phyloP scores from a whole-genome alignment of 176 grass and related monocot species.

The Neostapfia colusana region DNA sequence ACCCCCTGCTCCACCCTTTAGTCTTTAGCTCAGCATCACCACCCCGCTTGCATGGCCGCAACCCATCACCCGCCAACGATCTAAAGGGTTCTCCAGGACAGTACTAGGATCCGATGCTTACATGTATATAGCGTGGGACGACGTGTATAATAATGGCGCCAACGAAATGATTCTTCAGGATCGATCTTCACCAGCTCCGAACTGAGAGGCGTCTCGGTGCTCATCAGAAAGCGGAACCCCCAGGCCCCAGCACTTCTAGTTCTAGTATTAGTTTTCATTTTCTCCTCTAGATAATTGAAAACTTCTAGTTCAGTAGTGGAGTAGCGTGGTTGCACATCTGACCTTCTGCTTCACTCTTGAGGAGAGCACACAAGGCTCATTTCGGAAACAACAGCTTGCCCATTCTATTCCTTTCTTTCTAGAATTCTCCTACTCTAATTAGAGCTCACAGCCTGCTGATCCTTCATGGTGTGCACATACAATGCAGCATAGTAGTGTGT shows the following conservation, averaged over 20 bases:
- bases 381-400: too few relatives aligned
- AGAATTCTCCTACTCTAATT: neutral
- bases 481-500: neutral
- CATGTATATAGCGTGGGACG: neutral
- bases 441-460: neutral
- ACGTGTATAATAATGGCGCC: neutral
- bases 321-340: too few relatives aligned
- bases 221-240: neutral
- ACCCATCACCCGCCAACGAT: neutral
- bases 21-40: neutral
- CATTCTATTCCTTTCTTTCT: too few relatives aligned
- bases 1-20: neutral
- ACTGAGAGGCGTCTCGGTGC: neutral
- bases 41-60: neutral
- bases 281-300: neutral
- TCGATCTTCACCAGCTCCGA: neutral
- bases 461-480: neutral
- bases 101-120: neutral
- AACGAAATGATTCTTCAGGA: neutral
- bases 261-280: neutral
- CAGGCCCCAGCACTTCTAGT: neutral
- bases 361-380: neutral
- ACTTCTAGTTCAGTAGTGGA: too few relatives aligned
- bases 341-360: neutral
- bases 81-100: neutral